Conservation (phyloP, 805 yeast genomes). For the Candida alai region DNA sequence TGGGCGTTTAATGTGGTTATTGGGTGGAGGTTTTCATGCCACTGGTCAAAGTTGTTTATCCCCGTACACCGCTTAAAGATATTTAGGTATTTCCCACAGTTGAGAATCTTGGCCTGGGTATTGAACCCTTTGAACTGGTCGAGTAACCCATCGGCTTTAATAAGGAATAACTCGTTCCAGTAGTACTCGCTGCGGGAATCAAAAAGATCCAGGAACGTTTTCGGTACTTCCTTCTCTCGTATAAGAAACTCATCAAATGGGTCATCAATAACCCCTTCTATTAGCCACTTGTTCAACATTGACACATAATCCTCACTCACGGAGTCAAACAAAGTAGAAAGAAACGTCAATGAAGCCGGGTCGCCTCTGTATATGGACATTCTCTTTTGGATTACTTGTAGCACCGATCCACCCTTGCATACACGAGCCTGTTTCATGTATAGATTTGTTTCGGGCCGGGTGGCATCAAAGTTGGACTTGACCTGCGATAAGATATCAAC, state of each 20-base stretch:
- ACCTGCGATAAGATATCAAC: not conserved
- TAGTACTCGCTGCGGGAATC: conserved; percentile 50
- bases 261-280: conserved; percentile 69
- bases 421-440: conserved; percentile 36
- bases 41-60: conserved; percentile 29
- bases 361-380: conserved; percentile 66
- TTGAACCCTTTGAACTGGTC: conserved; percentile 53
- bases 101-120: conserved; percentile 59
- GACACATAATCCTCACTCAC: conserved; percentile 60
- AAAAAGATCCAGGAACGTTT: conserved; percentile 20
- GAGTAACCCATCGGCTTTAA: conserved; percentile 72
- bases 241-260: conserved; percentile 81
- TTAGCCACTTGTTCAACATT: conserved; percentile 79
- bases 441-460: conserved; percentile 13
- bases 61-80: conserved; percentile 62
- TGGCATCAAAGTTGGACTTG: not conserved
- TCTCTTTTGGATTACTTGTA: conserved; percentile 58
- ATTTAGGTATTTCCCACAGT: conserved; percentile 83
- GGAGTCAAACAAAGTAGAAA: conserved; percentile 48
- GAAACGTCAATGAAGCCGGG: conserved; percentile 46
- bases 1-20: conserved; percentile 31
- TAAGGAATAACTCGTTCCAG: conserved; percentile 72
- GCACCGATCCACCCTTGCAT: conserved; percentile 76
- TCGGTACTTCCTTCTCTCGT: conserved; percentile 36
- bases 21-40: conserved; percentile 24